Evolutionary conservation across 306 rosid genomes (phyloP).

Genomic region (Vigna hirtella): DNA sequence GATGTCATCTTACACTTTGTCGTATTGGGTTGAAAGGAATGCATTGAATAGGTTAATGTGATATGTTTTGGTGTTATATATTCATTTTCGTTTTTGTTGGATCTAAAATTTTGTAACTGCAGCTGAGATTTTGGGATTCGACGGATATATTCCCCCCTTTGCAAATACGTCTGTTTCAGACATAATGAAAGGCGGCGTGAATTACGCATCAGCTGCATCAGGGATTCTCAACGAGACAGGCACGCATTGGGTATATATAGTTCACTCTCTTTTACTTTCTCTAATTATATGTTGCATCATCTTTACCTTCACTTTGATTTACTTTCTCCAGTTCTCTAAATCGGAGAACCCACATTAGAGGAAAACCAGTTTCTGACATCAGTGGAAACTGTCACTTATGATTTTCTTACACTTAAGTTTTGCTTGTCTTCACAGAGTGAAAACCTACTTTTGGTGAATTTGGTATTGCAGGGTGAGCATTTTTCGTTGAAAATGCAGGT

Average conservation of each 20-base stretch:
- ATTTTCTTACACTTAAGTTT: too few species aligned
- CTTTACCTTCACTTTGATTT: too few species aligned
- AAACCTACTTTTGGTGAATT: background rate
- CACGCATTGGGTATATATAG: constrained; percentile 39
- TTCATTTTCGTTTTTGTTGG: background rate
- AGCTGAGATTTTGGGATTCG: constrained; percentile 47
- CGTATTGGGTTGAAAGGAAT: background rate
- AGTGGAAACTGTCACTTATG: too few species aligned
- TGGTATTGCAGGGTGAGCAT: constrained; percentile 55
- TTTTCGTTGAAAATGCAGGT: constrained; percentile 51
- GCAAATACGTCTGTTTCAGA: constrained; percentile 33
- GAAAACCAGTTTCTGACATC: too few species aligned
- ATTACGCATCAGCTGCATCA: constrained; percentile 77
- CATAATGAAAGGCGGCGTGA: constrained; percentile 66
- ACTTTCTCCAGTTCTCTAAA: too few species aligned
- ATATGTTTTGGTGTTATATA: background rate
- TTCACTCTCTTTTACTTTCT: background rate
- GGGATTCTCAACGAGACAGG: constrained; percentile 66
- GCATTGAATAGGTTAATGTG: background rate
- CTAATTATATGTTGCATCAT: too few species aligned
- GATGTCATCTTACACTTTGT: background rate
- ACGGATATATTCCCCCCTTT: constrained; percentile 58
- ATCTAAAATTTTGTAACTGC: background rate
- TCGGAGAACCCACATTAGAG: too few species aligned
- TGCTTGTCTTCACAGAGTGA: background rate